Evolutionary conservation across 371 early-diverging fungal genomes (phyloP).

Genomic region (Mortierella sp.): DNA sequence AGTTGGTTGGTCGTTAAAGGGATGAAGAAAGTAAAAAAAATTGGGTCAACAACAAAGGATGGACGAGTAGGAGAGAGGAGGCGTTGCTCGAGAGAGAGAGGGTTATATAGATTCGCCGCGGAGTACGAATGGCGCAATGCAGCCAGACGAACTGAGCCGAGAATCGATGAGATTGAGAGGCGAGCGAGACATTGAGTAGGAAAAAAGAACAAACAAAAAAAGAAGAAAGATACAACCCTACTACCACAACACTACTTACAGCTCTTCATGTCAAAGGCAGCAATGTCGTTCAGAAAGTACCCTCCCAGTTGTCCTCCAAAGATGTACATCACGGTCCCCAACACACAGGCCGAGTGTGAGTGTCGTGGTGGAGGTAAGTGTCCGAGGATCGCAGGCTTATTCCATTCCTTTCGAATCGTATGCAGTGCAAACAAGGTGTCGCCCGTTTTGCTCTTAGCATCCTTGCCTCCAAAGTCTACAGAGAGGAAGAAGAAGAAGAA

Average conservation of each 20-base stretch:
- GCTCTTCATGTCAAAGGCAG: slow-evolving; percentile 72
- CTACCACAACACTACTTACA: slow-evolving; percentile 54
- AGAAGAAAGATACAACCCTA: background rate
- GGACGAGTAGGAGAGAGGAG: no score
- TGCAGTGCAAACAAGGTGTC: slow-evolving; percentile 34
- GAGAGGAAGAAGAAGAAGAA: background rate
- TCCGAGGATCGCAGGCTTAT: slow-evolving; percentile 64
- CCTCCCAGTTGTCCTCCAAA: slow-evolving; percentile 80
- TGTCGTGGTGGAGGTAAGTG: slow-evolving; percentile 70
- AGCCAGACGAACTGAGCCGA: no score
- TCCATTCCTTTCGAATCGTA: slow-evolving; percentile 63
- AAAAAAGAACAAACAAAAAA: slow-evolving; percentile 2
- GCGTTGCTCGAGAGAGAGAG: no score
- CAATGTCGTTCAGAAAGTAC: slow-evolving; percentile 74
- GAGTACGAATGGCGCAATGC: no score
- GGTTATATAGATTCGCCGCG: no score
- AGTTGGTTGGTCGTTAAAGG: background rate
- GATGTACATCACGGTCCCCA: slow-evolving; percentile 74
- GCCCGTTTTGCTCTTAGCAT: slow-evolving; percentile 48
- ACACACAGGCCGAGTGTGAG: slow-evolving; percentile 72
- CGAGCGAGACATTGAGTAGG: no score
- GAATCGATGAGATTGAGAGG: no score
- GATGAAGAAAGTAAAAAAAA: background rate
- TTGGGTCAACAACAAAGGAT: no score
- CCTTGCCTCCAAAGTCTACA: slow-evolving; percentile 53